These are phyloP conservation scores for Cercospora beticola DNA, from an alignment of 2,329 filamentous ascomycete species.

Conservation along the genomic window DNA sequence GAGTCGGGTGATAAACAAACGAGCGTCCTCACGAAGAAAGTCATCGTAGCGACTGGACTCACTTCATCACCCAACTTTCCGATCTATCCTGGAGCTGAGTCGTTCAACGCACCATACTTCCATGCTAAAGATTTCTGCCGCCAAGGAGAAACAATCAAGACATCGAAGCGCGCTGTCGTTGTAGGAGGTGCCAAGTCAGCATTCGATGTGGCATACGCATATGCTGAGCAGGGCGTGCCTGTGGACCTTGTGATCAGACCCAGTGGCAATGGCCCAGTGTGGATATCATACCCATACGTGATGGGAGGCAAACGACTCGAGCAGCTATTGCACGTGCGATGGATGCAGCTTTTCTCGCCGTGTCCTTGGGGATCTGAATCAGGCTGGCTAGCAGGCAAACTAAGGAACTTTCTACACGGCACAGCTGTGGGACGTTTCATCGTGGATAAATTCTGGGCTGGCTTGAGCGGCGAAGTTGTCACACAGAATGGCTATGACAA, in stretches of 20 bases:
- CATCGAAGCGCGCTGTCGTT: slow-evolving; percentile 50
- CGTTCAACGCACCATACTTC: slow-evolving; percentile 56
- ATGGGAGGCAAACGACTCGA: slow-evolving; percentile 67
- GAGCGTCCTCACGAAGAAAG: slow-evolving; percentile 52
- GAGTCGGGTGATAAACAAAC: slow-evolving; percentile 28
- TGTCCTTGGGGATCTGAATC: slow-evolving; percentile 69
- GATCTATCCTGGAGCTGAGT: slow-evolving; percentile 49
- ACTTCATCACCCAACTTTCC: slow-evolving; percentile 60
- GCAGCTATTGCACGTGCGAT: slow-evolving; percentile 64
- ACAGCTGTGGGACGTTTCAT: slow-evolving; percentile 58
- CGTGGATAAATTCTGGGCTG: slow-evolving; percentile 57
- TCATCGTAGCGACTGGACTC: slow-evolving; percentile 63
- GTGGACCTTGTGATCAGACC: slow-evolving; percentile 60
- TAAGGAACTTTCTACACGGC: slow-evolving; percentile 58
- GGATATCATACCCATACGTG: slow-evolving; percentile 61
- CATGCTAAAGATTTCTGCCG: slow-evolving; percentile 57
- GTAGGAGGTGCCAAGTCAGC: slow-evolving; percentile 64
- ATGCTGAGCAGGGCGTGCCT: slow-evolving; percentile 51
- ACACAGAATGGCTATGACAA: slow-evolving; percentile 48
- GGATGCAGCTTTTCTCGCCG: slow-evolving; percentile 72
- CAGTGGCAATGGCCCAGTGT: slow-evolving; percentile 60
- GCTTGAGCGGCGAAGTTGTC: slow-evolving; percentile 56
- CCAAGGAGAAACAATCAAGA: slow-evolving; percentile 40
- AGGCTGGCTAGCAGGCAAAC: slow-evolving; percentile 50
- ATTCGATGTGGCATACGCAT: slow-evolving; percentile 62